These are phyloP conservation scores for Pseudopediastrum boryanum DNA, from an alignment of 139 green algal species.

Conservation along the genomic window DNA sequence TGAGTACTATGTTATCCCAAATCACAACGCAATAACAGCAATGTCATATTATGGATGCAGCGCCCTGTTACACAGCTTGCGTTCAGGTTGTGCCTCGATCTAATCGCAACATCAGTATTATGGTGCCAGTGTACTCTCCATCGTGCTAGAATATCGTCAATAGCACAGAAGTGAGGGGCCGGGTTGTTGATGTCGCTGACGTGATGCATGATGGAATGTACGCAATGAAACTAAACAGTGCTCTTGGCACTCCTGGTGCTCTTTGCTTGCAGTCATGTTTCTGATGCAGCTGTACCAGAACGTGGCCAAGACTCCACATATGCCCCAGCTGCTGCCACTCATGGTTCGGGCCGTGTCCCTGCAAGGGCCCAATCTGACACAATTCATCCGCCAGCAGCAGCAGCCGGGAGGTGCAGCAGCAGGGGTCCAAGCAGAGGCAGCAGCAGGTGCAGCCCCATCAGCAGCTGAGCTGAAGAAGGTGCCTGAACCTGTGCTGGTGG, in stretches of 20 bases:
- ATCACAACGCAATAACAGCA: too few species aligned
- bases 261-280: constrained; percentile 73
- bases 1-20: too few species aligned
- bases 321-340: constrained; percentile 56
- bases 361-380: constrained; percentile 37
- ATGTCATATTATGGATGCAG: too few species aligned
- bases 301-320: constrained; percentile 45
- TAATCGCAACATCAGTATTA: neutral
- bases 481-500: constrained; percentile 13
- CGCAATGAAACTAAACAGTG: neutral
- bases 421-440: too few species aligned
- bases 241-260: neutral
- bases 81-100: neutral
- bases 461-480: constrained; percentile 8
- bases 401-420: too few species aligned
- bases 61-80: too few species aligned
- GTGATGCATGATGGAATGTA: neutral
- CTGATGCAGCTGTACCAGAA: constrained; percentile 78
- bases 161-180: too few species aligned
- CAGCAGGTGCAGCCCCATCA: too few species aligned
- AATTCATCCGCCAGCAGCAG: too few species aligned
- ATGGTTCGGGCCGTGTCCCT: constrained; percentile 67
- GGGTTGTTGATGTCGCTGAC: too few species aligned
- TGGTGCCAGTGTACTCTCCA: too few species aligned
- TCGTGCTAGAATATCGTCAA: too few species aligned